Percentiles rank a stretch among this genome's conserved stretches.
Evolutionary conservation across 106 monocot genomes (phyloP).

Genomic region (Xerophyta viscosa): DNA sequence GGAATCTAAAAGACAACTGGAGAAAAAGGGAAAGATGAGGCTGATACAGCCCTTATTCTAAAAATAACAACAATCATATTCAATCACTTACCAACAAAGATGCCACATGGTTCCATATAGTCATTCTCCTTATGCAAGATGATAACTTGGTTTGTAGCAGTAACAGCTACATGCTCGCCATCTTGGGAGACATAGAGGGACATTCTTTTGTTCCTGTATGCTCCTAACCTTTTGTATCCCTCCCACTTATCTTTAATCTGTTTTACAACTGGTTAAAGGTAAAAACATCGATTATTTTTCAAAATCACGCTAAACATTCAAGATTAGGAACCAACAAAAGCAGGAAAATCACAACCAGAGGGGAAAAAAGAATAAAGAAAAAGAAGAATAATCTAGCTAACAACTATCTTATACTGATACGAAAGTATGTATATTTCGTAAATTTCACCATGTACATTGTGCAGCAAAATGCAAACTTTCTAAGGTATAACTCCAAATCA

Average conservation of each 20-base stretch:
- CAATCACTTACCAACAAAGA: conserved; percentile 45
- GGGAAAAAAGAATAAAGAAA: not conserved
- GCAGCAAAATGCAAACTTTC: no score
- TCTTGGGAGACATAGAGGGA: conserved; percentile 48
- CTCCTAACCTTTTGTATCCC: conserved; percentile 17
- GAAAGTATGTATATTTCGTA: no score
- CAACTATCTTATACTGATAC: no score
- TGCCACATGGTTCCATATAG: conserved; percentile 58
- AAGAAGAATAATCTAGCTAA: not conserved
- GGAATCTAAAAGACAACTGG: no score
- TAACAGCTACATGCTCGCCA: conserved; percentile 55
- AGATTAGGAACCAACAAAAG: not conserved
- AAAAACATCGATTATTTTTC: not conserved
- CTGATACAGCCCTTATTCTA: not conserved
- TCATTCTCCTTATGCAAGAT: conserved; percentile 56
- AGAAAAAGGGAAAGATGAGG: no score
- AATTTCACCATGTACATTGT: no score
- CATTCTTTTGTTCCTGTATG: conserved; percentile 22
- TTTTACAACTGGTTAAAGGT: conserved; percentile 32
- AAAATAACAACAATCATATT: not conserved
- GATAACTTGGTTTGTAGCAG: conserved; percentile 32
- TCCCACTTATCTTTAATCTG: conserved; percentile 61
- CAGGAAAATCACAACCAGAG: no score
- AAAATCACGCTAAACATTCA: not conserved
- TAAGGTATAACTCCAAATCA: no score